Evolutionary conservation across 2,329 filamentous ascomycete species (phyloP).

Genomic region (Microsporum canis): DNA sequence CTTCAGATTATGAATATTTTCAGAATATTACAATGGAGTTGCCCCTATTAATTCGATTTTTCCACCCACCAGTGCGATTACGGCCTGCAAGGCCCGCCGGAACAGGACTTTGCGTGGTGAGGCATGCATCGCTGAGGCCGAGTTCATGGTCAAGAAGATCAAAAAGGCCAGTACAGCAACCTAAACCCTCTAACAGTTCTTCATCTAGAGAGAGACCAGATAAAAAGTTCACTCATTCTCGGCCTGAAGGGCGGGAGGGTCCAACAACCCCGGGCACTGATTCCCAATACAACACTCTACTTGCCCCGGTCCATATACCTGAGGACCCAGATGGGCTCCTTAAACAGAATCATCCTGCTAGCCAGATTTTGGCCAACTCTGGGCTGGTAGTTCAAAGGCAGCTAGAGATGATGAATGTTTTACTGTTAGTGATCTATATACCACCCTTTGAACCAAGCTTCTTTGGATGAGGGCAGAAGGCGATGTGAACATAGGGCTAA

Average conservation of each 20-base stretch:
- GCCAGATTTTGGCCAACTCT: slow-evolving; percentile 48
- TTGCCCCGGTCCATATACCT: slow-evolving; percentile 50
- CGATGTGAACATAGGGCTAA: background rate
- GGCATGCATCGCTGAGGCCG: slow-evolving; percentile 4
- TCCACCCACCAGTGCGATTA: background rate
- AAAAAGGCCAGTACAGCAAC: background rate
- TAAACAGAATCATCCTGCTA: slow-evolving; percentile 47
- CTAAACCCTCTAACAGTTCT: background rate
- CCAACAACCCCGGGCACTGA: slow-evolving; percentile 31
- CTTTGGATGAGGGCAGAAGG: background rate
- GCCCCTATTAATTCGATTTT: background rate
- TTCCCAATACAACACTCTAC: slow-evolving; percentile 41
- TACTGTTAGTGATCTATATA: slow-evolving; percentile 34
- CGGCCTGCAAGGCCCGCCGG: background rate
- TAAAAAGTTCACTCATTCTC: background rate
- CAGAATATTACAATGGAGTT: background rate
- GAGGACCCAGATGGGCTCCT: slow-evolving; percentile 50
- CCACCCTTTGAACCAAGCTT: background rate
- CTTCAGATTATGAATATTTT: background rate
- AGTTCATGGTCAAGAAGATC: slow-evolving; percentile 6
- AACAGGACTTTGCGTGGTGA: background rate
- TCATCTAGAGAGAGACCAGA: background rate
- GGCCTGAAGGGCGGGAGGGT: slow-evolving; percentile 7
- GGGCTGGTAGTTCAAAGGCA: slow-evolving; percentile 52
- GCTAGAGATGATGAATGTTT: slow-evolving; percentile 54